Evolutionary conservation across 1,139 yeast genomes (phyloP), one percentile per base, ranked within the genome.

Genomic region (Taphrina pruni): DNA sequence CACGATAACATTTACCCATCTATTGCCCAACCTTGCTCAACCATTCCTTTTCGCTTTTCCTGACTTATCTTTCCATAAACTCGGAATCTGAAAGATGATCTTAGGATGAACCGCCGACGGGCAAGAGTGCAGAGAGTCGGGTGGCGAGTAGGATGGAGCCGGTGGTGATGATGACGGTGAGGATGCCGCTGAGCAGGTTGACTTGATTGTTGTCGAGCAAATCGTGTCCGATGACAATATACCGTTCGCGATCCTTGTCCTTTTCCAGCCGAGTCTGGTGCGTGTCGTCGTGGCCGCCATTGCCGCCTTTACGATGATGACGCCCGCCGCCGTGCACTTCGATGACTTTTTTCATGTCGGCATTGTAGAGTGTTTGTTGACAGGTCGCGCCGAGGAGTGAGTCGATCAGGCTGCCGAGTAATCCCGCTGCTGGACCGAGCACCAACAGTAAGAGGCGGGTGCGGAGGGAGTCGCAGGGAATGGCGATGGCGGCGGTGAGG

Each of bases 301-400:
- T 26, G 32, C 32, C 32, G 32, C 32, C 32, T 2, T 2, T 26
- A 26, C 32, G 32, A 26, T 26, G 32, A 26, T 26, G 54, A 6
- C n/a, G 9, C 5, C 26, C 76, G 5, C 85, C 85, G 1, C 83
- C 83, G n/a, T 75, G 75, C 4, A 78, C 79, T 70, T 83, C 86
- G 17, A 83, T 72, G 7, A 83, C 76, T 64, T 77, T 74, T 2
- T 83, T 83, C 51, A 76, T 76, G 14, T 76, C 73, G 56, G 76
- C 75, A 48, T 79, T 80, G 11, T 80, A 78, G 17, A 81, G 75
- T 3, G 80, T 74, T 14, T 74, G 72, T 71, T 83, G 86, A 17
- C 81, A 71, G 4, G 78, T 58, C 0, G 85, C 84, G 0, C 86
- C 86, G 17, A 83, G 73, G 0, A 82, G 17, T 0, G 86, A 83